A percentile compares a stretch with the other conserved stretches of the same genome.
Conservation (phyloP, 805 yeast genomes). For the Maudiozyma turicensis region DNA sequence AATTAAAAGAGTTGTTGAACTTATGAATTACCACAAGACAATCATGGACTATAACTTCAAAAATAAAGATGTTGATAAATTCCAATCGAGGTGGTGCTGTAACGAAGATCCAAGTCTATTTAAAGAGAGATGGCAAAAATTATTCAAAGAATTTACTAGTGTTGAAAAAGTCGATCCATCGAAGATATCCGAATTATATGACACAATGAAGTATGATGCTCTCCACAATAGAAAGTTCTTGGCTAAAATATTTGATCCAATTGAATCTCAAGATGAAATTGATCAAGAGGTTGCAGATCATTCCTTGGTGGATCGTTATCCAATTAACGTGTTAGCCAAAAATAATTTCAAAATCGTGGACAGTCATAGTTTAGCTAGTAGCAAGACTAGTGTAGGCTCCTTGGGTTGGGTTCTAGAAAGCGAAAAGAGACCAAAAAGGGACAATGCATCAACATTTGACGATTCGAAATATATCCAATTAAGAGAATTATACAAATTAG, state of each 20-base stretch:
- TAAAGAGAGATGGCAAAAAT: constrained; percentile 94
- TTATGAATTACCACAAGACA: constrained; percentile 83
- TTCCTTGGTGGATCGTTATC: constrained; percentile 58
- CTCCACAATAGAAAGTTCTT: constrained; percentile 86
- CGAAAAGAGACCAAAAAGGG: constrained; percentile 21
- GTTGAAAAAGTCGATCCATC: constrained; percentile 97
- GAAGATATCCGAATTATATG: constrained; percentile 90
- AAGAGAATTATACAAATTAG: constrained; percentile 78
- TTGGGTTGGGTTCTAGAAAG: constrained; percentile 61
- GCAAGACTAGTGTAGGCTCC: constrained; percentile 44
- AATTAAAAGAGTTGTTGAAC: constrained; percentile 84
- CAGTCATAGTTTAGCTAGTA: constrained; percentile 10
- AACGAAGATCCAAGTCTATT: constrained; percentile 87
- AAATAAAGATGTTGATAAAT: constrained; percentile 49
- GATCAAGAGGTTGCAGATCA: constrained; percentile 24
- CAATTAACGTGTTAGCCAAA: constrained; percentile 66
- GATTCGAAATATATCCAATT: constrained; percentile 69
- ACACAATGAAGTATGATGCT: constrained; percentile 98
- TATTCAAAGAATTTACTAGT: constrained; percentile 81
- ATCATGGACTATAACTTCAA: constrained; percentile 76
- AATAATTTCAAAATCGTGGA: constrained; percentile 59
- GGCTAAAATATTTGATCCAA: constrained; percentile 70
- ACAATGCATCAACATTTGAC: constrained; percentile 48
- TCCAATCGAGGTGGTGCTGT: constrained; percentile 90
- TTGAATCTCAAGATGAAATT: constrained; percentile 32